Evolutionary conservation across 192 early-diverging fungal genomes (phyloP).

Genomic region (Diversispora eburnea): DNA sequence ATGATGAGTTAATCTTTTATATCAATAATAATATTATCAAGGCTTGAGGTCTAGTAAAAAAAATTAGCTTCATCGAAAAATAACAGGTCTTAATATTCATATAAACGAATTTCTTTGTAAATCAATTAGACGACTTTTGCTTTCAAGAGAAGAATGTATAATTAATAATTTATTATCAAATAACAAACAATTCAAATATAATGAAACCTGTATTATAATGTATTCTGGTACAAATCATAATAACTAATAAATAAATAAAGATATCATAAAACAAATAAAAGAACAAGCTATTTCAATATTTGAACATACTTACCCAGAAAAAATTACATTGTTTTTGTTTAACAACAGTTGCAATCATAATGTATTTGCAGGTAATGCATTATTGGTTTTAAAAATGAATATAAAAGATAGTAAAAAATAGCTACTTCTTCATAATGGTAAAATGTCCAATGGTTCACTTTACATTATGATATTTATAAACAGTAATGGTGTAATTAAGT

Average conservation of each 20-base stretch:
- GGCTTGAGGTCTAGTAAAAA: background rate
- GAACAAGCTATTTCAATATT: slow-evolving; percentile 27
- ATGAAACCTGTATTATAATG: background rate
- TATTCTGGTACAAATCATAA: background rate
- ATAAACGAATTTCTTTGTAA: slow-evolving; percentile 1
- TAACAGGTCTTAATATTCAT: background rate
- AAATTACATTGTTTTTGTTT: slow-evolving; percentile 31
- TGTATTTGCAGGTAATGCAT: slow-evolving; percentile 31
- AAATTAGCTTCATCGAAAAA: background rate
- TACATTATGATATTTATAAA: slow-evolving; percentile 27
- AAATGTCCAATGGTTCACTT: background rate
- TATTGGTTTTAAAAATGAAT: slow-evolving; percentile 34
- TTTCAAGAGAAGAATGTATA: background rate
- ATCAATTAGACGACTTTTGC: background rate
- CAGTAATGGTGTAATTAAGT: slow-evolving; percentile 25
- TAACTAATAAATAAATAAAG: slow-evolving; percentile 1
- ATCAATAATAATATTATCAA: slow-evolving; percentile 5
- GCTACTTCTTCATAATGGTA: slow-evolving; percentile 6
- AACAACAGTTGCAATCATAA: slow-evolving; percentile 32
- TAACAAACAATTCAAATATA: background rate
- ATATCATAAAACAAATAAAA: slow-evolving; percentile 10
- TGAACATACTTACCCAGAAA: slow-evolving; percentile 7
- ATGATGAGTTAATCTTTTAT: background rate
- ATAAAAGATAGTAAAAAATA: slow-evolving; percentile 25
- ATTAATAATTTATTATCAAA: background rate